Percentiles rank a stretch among this genome's conserved stretches.
Evolutionary conservation across 2,329 filamentous ascomycete genomes (phyloP).

Genomic region (Pseudopithomyces chartarum): DNA sequence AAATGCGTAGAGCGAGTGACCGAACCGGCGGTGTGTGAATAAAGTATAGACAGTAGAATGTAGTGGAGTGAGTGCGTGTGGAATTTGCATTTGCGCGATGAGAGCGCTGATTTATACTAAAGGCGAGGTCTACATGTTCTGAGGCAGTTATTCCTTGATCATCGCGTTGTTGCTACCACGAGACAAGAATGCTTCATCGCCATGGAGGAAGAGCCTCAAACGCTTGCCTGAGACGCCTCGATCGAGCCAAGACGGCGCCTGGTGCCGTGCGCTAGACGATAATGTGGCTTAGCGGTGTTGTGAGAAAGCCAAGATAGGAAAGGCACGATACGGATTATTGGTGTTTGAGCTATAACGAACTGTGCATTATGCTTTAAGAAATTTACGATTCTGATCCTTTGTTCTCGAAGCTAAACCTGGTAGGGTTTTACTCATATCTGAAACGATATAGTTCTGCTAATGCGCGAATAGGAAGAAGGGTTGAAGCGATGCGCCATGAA

Average conservation of each 20-base stretch:
- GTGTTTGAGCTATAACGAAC: neutral
- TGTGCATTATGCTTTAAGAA: neutral
- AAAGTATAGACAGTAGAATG: conserved; percentile 4
- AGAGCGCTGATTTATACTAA: neutral
- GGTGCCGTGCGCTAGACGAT: neutral
- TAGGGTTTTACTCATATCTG: neutral
- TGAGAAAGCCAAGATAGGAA: neutral
- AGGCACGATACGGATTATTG: neutral
- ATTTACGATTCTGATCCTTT: neutral
- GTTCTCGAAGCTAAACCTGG: neutral
- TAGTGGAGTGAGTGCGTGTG: neutral
- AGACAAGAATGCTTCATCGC: neutral
- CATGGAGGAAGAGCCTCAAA: neutral
- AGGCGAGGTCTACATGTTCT: neutral
- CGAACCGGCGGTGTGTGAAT: conserved; percentile 17
- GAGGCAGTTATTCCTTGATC: conserved; percentile 4
- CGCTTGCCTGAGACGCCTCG: neutral
- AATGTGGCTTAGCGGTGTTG: neutral
- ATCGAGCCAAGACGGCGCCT: neutral
- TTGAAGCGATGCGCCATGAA: neutral
- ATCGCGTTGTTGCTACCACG: neutral
- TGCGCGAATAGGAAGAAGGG: neutral
- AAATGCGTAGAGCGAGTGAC: conserved; percentile 14
- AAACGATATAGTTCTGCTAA: no score
- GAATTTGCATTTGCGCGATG: neutral